phyloP scores from a whole-genome alignment of 306 rosid genomes.

The Lablab purpureus region DNA sequence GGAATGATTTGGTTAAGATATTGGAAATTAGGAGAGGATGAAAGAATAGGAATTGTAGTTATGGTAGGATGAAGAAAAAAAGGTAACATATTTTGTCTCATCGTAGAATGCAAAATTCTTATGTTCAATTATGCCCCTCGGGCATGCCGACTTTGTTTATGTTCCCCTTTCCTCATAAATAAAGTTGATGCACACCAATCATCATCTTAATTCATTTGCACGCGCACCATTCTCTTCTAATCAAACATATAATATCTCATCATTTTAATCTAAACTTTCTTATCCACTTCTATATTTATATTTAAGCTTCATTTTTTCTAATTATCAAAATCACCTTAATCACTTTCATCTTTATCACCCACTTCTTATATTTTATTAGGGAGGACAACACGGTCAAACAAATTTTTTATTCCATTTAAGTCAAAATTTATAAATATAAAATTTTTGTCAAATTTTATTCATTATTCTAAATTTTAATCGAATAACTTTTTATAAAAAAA shows the following conservation, averaged over 20 bases:
- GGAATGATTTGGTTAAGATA: not conserved
- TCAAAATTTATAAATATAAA: no score
- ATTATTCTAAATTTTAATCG: no score
- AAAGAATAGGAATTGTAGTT: not conserved
- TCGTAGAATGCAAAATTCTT: not conserved
- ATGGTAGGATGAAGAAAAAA: not conserved
- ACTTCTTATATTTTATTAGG: no score
- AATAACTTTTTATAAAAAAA: no score
- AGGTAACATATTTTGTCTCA: not conserved
- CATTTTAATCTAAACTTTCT: no score
- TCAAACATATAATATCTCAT: not conserved
- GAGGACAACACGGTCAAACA: no score
- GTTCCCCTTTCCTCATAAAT: not conserved
- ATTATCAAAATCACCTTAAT: no score
- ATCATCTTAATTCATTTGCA: not conserved
- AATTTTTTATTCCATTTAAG: no score
- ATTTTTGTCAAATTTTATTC: no score
- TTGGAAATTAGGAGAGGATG: not conserved
- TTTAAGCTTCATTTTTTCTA: no score
- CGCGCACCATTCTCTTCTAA: not conserved
- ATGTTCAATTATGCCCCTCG: not conserved
- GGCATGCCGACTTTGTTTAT: slow-evolving; percentile 7
- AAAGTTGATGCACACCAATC: not conserved
- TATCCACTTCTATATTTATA: no score
- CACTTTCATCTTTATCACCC: no score